Conservation (phyloP, 2,329 filamentous ascomycete species). For the Pseudocercospora pini-densiflorae region DNA sequence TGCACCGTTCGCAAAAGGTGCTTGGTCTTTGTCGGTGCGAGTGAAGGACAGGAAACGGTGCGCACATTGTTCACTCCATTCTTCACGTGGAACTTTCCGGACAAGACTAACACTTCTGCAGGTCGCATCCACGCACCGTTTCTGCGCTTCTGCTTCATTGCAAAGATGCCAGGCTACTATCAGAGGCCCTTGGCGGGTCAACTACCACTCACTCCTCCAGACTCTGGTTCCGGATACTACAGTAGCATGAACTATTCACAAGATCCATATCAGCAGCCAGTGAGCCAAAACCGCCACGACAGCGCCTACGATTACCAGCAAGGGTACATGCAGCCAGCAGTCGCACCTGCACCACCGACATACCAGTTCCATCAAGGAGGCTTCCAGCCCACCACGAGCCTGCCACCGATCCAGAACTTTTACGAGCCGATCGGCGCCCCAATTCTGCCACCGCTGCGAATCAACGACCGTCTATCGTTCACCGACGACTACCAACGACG, state of each 20-base stretch:
- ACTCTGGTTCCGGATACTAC: constrained; percentile 50
- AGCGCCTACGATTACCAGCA: constrained; percentile 51
- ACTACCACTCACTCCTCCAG: constrained; percentile 55
- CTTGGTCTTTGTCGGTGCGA: constrained; percentile 33
- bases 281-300: constrained; percentile 46
- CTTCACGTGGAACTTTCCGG: constrained; percentile 2
- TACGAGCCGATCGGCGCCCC: constrained; percentile 52
- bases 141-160: constrained; percentile 45
- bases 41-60: constrained; percentile 32
- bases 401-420: constrained; percentile 43
- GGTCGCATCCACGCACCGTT: constrained; percentile 47
- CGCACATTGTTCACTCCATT: constrained; percentile 10
- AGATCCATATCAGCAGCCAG: constrained; percentile 46
- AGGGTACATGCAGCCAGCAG: constrained; percentile 49
- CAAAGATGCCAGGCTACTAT: constrained; percentile 58
- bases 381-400: constrained; percentile 37
- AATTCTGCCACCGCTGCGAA: constrained; percentile 54
- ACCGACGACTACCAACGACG: constrained; percentile 45
- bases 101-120: constrained; percentile 20
- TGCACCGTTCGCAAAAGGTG: constrained; percentile 28
- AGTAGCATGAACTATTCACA: constrained; percentile 51
- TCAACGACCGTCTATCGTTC: constrained; percentile 45
- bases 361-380: constrained; percentile 38
- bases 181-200: constrained; percentile 45
- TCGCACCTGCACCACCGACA: constrained; percentile 36